phyloP scores from a whole-genome alignment of 2,329 filamentous ascomycete genomes.

The Lachnellula suecica region DNA sequence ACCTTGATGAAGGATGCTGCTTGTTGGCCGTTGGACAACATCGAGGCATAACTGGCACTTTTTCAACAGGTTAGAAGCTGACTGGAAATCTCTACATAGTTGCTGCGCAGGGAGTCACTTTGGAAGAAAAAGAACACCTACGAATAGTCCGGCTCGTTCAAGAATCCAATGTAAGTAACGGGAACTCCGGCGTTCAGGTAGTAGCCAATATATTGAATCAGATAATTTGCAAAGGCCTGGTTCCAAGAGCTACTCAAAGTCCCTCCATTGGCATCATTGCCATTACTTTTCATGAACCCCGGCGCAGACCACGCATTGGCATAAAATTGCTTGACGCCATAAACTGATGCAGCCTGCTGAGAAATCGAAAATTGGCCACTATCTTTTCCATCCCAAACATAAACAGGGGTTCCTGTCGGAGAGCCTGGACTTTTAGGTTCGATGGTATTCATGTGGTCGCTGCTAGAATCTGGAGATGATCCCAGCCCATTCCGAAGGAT shows the following conservation, averaged over 20 bases:
- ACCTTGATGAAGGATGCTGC: slow-evolving; percentile 51
- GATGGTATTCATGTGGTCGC: slow-evolving; percentile 39
- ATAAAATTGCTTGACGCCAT: slow-evolving; percentile 46
- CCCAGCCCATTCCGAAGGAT: slow-evolving; percentile 52
- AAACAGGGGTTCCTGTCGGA: slow-evolving; percentile 40
- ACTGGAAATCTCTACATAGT: too few relatives aligned
- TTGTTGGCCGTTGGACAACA: slow-evolving; percentile 45
- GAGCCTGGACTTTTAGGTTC: slow-evolving; percentile 44
- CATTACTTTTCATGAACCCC: slow-evolving; percentile 51
- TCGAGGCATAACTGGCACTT: slow-evolving; percentile 42
- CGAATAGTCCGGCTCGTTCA: slow-evolving; percentile 44
- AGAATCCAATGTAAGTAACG: slow-evolving; percentile 42
- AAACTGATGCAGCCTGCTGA: slow-evolving; percentile 41
- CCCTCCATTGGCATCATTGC: slow-evolving; percentile 39
- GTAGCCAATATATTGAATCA: slow-evolving; percentile 45
- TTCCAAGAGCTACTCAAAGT: slow-evolving; percentile 43
- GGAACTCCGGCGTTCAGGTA: slow-evolving; percentile 40
- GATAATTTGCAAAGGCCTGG: slow-evolving; percentile 47
- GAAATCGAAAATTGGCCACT: slow-evolving; percentile 51
- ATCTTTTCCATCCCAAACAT: slow-evolving; percentile 47
- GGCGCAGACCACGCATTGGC: slow-evolving; percentile 51
- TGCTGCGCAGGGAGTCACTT: too few relatives aligned
- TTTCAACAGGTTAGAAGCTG: too few relatives aligned
- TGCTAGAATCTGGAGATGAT: slow-evolving; percentile 31
- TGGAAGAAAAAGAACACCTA: slow-evolving; percentile 7